Evolutionary conservation across 148 eudicot species (phyloP), one percentile per base, ranked within the genome.

Genomic region (Silene uniflora): DNA sequence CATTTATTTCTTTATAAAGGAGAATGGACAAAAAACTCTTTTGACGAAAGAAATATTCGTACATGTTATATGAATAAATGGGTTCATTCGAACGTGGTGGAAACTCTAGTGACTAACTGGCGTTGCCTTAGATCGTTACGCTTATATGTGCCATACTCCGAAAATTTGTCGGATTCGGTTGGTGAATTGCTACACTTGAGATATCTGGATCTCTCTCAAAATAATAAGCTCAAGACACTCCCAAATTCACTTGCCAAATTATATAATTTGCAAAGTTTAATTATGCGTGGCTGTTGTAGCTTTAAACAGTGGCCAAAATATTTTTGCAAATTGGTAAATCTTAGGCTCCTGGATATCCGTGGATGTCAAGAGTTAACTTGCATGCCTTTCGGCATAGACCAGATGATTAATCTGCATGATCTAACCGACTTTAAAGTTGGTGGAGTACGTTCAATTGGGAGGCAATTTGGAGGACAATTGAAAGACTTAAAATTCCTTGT

Each of bases 301-400:
- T 17, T 77, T n/a, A 47, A 71, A 47, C 72, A 66, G 44, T 76
- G 80, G 64, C 86, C 86, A 0, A 9, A 1, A 19, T 39, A 72
- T 24, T 44, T 84, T 11, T n/a, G 55, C 42, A 81, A 72, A 25
- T 25, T 84, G 19, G 27, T 62, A 0, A 78, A 71, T 6, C 79
- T 84, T 22, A 56, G 77, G 24, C 18, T 6, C 27, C 24, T 84
- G 24, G 29, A 60, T 17, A 21, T 72, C 14, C 0, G 21, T 3
- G 1, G 3, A 18, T 68, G 62, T 39, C 3, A 0, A 2, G 25
- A 6, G 0, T 44, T 80, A 32, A 58, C n/a, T 2, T 17, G 14
- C 42, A 77, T 77, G 84, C 79, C 84, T 74, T 19, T n/a, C 16
- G 73, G 84, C 18, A n/a, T 82, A 69, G 79, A 22, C 3, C 44